Evolutionary conservation across 768 basidiomycete species (phyloP), one percentile per base, ranked within the genome.

Genomic region (Suillus placidus): DNA sequence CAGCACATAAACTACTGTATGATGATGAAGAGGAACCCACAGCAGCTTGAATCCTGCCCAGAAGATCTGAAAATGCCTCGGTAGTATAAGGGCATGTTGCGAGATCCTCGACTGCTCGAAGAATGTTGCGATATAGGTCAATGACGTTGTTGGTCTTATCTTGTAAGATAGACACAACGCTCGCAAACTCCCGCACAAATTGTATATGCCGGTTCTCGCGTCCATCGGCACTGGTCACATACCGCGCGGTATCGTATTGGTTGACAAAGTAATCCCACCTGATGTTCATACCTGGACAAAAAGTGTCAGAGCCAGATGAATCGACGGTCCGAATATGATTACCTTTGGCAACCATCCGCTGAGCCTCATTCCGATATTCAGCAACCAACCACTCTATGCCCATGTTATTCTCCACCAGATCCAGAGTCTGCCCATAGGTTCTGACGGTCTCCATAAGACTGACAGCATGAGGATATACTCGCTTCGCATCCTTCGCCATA

Each of bases 371-470:
- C 68, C 95, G 85, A 74, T 95, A 95, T 78, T 97, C 95, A 20
- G 96, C 97, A 3, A 98, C 91, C 47, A 99, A 83, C 85, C 94
- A 94, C 75, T 95, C 93, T 70, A 98, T 95, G 3, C 90, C 94
- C 77, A 91, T 90, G 75, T 98, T 94, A 51, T 84, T 85, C 74
- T 97, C 92, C 71, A 99, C 90, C 71, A 98, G 79, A 75, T 95
- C 94, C 75, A 97, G 80, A 0, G 94, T 97, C 81, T 99, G 97
- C 23, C 92, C 92, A 78, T 99, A 99, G 35, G 95, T 98, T 75
- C 96, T 83, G n/a, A 99, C 95, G 0, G 95, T 97, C 82, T 99
- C 97, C 97, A 99, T 99, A 77, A 95, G 78, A 72, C 93, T 95
- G 69, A 99, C 97, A 3, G 97, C 97, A 81, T 98, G 95, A 0